These are phyloP conservation scores for Spathaspora girioi DNA, from an alignment of 805 yeast species.

Conservation along the genomic window DNA sequence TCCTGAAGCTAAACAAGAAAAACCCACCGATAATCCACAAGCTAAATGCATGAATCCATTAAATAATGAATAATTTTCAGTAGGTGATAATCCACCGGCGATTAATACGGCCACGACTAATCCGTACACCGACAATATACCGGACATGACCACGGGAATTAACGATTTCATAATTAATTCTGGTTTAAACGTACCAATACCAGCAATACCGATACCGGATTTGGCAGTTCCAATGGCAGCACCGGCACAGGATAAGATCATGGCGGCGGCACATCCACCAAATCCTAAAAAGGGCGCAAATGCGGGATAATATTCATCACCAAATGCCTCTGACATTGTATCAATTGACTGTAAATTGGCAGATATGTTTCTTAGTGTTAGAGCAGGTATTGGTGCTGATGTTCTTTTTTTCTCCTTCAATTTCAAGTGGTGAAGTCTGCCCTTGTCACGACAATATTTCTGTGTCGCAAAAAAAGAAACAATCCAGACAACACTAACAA, in stretches of 20 bases:
- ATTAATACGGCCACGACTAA: slow-evolving; percentile 93
- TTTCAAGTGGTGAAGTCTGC: not conserved
- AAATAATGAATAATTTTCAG: slow-evolving; percentile 76
- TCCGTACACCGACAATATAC: slow-evolving; percentile 96
- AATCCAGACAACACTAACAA: not conserved
- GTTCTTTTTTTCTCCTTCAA: not conserved
- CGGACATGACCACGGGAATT: slow-evolving; percentile 97
- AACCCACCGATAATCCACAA: slow-evolving; percentile 94
- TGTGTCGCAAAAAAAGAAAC: not conserved
- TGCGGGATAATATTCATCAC: slow-evolving; percentile 70
- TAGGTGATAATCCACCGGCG: slow-evolving; percentile 84
- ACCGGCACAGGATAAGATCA: slow-evolving; percentile 91
- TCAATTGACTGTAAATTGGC: too few relatives aligned
- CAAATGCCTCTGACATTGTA: slow-evolving; percentile 23
- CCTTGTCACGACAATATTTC: not conserved
- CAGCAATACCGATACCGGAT: slow-evolving; percentile 96
- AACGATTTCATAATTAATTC: slow-evolving; percentile 93
- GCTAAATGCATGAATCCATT: slow-evolving; percentile 98
- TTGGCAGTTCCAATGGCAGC: slow-evolving; percentile 99
- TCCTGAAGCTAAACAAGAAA: slow-evolving; percentile 94
- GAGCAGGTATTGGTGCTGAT: not conserved
- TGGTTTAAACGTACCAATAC: slow-evolving; percentile 96
- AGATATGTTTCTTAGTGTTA: too few relatives aligned
- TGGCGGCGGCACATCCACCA: slow-evolving; percentile 94
- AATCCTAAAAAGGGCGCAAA: slow-evolving; percentile 97